Percentiles rank a stretch among this genome's conserved stretches.
Conservation (phyloP, 208 protist species). For the Porcisia hertigi region DNA sequence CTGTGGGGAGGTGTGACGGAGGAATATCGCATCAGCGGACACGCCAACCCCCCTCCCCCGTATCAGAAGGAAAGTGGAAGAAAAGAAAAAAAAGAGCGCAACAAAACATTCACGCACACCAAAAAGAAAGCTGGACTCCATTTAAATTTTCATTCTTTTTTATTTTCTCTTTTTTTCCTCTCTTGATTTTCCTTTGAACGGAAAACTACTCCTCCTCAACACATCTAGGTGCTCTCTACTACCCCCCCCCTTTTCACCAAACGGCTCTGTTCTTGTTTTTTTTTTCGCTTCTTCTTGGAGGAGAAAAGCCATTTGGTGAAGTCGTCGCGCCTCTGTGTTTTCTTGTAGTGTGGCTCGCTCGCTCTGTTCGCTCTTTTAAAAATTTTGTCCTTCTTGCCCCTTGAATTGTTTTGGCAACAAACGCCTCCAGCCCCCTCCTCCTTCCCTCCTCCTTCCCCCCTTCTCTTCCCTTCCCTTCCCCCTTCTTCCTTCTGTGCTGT, state of each 20-base stretch:
- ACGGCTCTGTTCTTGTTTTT: not conserved
- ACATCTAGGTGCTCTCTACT: not conserved
- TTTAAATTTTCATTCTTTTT: not conserved
- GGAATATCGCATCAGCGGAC: not conserved
- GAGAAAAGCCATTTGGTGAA: not conserved
- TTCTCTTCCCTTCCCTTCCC: conserved; percentile 9
- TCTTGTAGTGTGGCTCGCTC: not conserved
- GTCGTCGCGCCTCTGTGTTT: not conserved
- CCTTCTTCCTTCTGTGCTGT: conserved; percentile 12
- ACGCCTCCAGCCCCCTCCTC: not conserved
- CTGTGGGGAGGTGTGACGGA: not conserved
- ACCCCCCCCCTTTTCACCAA: not conserved
- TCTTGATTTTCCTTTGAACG: not conserved
- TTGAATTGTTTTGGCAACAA: not conserved
- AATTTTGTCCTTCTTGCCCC: not conserved
- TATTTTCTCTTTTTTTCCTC: not conserved
- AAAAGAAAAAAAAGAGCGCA: not conserved
- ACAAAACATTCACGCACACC: too few relatives aligned
- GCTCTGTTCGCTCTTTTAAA: not conserved
- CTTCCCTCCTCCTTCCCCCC: not conserved
- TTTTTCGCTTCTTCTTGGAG: not conserved
- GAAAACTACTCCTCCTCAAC: not conserved
- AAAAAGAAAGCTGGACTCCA: not conserved
- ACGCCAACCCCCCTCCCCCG: not conserved
- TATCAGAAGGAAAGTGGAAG: not conserved